Evolutionary conservation across 108 stramenopile genomes (phyloP).

Genomic region (Schizochytrium sp.): DNA sequence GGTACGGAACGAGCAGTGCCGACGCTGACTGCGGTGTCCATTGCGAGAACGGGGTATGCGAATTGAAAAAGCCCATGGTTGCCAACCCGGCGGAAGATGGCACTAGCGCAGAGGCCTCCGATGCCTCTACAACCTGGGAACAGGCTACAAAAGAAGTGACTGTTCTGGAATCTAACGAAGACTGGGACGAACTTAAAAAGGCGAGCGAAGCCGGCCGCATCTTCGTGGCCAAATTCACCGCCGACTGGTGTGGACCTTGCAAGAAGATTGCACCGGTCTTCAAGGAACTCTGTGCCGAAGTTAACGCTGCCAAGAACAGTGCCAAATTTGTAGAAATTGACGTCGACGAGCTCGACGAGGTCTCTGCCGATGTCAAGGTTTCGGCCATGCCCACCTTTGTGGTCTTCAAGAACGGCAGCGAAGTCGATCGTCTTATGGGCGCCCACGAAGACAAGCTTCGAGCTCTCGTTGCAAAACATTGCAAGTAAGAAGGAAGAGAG

Average conservation of each 20-base stretch:
- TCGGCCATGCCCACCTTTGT: constrained; percentile 79
- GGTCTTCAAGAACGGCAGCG: constrained; percentile 59
- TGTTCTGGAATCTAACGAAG: not conserved
- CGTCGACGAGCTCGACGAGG: constrained; percentile 67
- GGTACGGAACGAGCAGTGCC: not conserved
- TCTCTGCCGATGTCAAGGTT: constrained; percentile 50
- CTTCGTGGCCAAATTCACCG: constrained; percentile 68
- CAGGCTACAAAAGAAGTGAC: not conserved
- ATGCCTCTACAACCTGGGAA: not conserved
- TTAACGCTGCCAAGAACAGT: constrained; percentile 24
- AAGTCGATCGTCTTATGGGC: constrained; percentile 64
- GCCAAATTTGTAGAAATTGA: constrained; percentile 68
- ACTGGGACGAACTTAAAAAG: not conserved
- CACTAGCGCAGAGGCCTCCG: not conserved
- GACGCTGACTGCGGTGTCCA: not conserved
- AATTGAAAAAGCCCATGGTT: not conserved
- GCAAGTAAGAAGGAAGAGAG: not conserved
- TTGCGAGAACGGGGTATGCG: not conserved
- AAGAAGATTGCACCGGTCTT: constrained; percentile 60
- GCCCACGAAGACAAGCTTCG: constrained; percentile 47
- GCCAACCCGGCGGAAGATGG: not conserved
- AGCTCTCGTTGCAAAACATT: not conserved
- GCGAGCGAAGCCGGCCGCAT: not conserved
- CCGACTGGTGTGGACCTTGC: constrained; percentile 77
- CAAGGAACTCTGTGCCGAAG: constrained; percentile 33